Base-by-base conservation (phyloP, 495 filamentous ascomycete genomes). In the Penicillium subrubescens region DNA sequence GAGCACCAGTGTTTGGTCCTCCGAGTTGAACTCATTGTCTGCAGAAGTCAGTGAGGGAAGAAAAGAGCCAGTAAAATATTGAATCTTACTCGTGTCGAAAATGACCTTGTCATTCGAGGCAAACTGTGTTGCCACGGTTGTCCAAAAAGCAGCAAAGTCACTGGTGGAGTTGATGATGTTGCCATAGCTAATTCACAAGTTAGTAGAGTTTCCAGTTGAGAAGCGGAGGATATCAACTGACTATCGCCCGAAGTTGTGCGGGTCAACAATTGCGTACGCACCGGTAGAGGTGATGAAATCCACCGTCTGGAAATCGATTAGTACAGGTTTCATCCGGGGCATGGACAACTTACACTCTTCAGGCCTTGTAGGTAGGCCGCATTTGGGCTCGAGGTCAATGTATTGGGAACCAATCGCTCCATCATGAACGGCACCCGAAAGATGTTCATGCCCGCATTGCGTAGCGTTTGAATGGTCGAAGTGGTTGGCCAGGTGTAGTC, bases 21-120 rank as follows among this genome's bases (percentile, higher is more conserved):
- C 89, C 74, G 86, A 84, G 76, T 92, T 82, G 78, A 85, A 91
- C 73, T 92, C 89, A 73, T 92, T 92, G 83, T 91, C 90, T 80
- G 8, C 10, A 35, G 33, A 50, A 80, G 82, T 41, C 19, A 27
- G 54, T 41, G 2, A 57, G 34, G 23, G 41, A 11, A 39, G 23
- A 23, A 57, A 67, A 85, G 79, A 60, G 37, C 53, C 53, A 48
- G 64, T 69, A 4, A 1, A 34, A 53, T 64, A 44, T 64, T 33
- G 31, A 64, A 33, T 6, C 67, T 61, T 71, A 81, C 79, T 78
- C 33, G 78, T 80, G 50, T 78, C 73, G 62, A 90, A 91, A 76
- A 91, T 84, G 64, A 91, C 88, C 58, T 83, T 82, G 39, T 77
- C 70, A 80, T 92, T 86, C 61, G 68, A 70, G 37, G 79, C 82